Evolutionary conservation across 495 filamentous ascomycete genomes (phyloP).

Genomic region (Penicillium herquei): DNA sequence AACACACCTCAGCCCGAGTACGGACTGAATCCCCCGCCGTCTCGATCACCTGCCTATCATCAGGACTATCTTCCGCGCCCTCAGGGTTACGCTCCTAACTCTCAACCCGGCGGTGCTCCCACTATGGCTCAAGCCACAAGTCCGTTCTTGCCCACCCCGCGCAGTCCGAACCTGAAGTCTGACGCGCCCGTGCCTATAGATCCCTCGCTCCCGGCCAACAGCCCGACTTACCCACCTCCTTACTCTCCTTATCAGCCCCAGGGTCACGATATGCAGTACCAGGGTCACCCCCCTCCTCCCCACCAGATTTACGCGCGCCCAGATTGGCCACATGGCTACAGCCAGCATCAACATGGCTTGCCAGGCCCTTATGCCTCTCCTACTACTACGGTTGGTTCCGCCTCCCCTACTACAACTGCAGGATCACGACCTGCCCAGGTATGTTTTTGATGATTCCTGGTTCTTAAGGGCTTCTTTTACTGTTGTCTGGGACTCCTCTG

Average conservation of each 20-base stretch:
- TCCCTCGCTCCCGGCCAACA: constrained; percentile 91
- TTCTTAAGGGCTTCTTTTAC: constrained; percentile 32
- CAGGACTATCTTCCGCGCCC: constrained; percentile 70
- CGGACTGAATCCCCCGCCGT: constrained; percentile 68
- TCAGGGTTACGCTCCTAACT: constrained; percentile 69
- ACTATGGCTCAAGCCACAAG: constrained; percentile 97
- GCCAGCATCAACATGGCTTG: constrained; percentile 60
- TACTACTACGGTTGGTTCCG: constrained; percentile 56
- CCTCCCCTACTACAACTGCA: constrained; percentile 55
- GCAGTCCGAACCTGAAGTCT: constrained; percentile 75
- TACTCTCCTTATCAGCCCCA: constrained; percentile 86
- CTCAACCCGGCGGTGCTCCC: constrained; percentile 72
- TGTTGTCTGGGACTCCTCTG: constrained; percentile 34
- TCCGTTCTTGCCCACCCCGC: constrained; percentile 77
- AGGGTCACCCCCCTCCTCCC: constrained; percentile 53
- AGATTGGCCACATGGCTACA: constrained; percentile 79
- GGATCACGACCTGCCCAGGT: constrained; percentile 66
- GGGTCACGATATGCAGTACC: constrained; percentile 76
- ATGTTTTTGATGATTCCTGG: constrained; percentile 52
- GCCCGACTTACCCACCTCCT: constrained; percentile 81
- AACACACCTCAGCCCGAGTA: constrained; percentile 89
- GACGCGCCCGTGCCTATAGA: constrained; percentile 98
- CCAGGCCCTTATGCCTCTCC: constrained; percentile 61
- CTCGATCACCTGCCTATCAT: constrained; percentile 76
- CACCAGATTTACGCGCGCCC: constrained; percentile 75